Conservation (phyloP, 768 basidiomycete genomes). For the Krasilnikovozyma curviuscula region DNA sequence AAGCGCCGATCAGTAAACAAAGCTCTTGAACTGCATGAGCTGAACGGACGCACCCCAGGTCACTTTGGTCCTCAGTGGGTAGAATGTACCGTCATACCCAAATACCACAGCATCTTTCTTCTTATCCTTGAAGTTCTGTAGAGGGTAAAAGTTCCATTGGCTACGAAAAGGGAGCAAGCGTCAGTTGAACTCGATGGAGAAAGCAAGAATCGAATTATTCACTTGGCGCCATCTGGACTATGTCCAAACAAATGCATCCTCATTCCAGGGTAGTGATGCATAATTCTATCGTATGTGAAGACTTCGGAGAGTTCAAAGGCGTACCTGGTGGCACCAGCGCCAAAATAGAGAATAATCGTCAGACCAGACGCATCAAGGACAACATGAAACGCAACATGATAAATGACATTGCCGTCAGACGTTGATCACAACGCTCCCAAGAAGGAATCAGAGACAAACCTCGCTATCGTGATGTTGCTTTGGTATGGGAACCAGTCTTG, state of each 20-base stretch:
- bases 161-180: neutral
- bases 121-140: conserved; percentile 1
- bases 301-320: conserved; percentile 9
- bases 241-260: conserved; percentile 11
- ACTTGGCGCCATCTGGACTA: conserved; percentile 4
- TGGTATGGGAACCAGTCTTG: conserved; percentile 11
- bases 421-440: too few species aligned
- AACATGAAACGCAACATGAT: neutral
- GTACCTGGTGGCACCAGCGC: neutral
- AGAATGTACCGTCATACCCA: conserved; percentile 2
- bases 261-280: conserved; percentile 3
- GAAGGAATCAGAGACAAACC: neutral
- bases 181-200: neutral
- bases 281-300: conserved; percentile 10
- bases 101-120: conserved; percentile 7
- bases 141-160: conserved; percentile 12
- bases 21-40: too few species aligned
- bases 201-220: neutral
- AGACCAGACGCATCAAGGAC: neutral
- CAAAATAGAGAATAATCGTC: neutral
- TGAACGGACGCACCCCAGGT: too few species aligned
- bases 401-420: too few species aligned
- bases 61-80: conserved; percentile 7
- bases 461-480: conserved; percentile 7
- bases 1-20: too few species aligned